Conservation (phyloP, 2,329 filamentous ascomycete genomes). For the Chrysosporium keratinophilum region DNA sequence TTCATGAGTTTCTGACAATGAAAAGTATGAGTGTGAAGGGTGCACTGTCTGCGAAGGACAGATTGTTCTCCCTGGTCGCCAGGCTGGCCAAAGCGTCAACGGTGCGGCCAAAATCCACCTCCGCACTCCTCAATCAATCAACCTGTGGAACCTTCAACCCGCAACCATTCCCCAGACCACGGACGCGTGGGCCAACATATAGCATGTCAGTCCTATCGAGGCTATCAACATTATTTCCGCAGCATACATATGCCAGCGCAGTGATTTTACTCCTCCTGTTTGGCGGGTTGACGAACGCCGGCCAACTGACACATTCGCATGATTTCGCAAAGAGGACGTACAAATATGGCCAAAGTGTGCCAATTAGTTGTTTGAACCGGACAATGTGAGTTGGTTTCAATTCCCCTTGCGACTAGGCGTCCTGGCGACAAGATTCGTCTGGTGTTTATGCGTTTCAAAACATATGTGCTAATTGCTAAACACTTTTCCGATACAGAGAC, state of each 20-base stretch:
- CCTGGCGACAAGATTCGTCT: too few species aligned
- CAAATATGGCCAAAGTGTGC: constrained; percentile 40
- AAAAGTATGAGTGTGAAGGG: too few species aligned
- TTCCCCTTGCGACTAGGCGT: not conserved
- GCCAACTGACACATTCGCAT: constrained; percentile 9
- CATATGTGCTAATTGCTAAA: constrained; percentile 7
- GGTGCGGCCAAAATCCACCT: too few species aligned
- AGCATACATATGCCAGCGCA: not conserved
- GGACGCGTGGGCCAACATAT: too few species aligned
- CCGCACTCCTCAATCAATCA: too few species aligned
- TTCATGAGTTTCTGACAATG: too few species aligned
- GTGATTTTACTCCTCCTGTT: constrained; percentile 4
- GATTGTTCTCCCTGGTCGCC: too few species aligned
- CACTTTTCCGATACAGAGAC: constrained; percentile 55
- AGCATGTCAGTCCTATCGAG: constrained; percentile 2
- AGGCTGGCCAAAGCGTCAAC: too few species aligned
- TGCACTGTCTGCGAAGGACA: too few species aligned
- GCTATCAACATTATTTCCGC: not conserved
- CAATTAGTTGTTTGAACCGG: constrained; percentile 43
- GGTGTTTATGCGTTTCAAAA: not conserved
- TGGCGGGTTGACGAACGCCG: not conserved
- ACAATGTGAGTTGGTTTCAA: constrained; percentile 36
- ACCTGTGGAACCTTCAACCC: too few species aligned
- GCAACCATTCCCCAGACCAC: too few species aligned
- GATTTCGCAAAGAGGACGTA: constrained; percentile 28